Evolutionary conservation across 2,329 filamentous ascomycete genomes (phyloP).

Genomic region (Calonectria fujianensis): DNA sequence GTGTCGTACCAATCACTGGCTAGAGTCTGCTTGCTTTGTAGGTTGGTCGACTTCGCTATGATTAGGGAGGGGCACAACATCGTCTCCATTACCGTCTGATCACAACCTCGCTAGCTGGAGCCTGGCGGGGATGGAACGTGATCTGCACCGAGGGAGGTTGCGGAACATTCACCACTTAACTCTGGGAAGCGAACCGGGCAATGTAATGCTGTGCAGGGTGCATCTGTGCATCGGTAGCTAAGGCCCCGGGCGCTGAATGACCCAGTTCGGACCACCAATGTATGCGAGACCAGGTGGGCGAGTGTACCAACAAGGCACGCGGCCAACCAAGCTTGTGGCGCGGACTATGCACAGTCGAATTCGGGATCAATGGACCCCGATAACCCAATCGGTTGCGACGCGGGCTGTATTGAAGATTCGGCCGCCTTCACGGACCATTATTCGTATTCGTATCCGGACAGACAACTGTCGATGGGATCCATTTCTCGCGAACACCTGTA

Average conservation of each 20-base stretch:
- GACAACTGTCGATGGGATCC: background rate
- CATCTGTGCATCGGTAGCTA: conserved; percentile 6
- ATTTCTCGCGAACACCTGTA: conserved; percentile 11
- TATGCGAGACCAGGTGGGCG: conserved; percentile 17
- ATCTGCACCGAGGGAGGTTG: conserved; percentile 2
- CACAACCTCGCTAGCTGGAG: background rate
- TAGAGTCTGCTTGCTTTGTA: background rate
- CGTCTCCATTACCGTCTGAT: background rate
- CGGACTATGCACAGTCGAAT: conserved; percentile 39
- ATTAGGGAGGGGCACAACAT: background rate
- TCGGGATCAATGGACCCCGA: conserved; percentile 31
- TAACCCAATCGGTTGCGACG: conserved; percentile 31
- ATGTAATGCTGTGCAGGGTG: conserved; percentile 27
- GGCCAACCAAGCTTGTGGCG: conserved; percentile 7
- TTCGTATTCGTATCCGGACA: conserved; percentile 53
- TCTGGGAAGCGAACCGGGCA: conserved; percentile 27
- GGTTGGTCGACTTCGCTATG: background rate
- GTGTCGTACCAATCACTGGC: background rate
- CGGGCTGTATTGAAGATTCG: conserved; percentile 8
- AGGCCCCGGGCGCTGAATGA: conserved; percentile 4
- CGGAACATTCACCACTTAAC: conserved; percentile 18
- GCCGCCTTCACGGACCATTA: conserved; percentile 20
- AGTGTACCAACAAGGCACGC: conserved; percentile 1
- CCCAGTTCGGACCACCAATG: conserved; percentile 9
- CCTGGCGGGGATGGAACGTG: background rate